A percentile compares a stretch with the other conserved stretches of the same genome.
phyloP scores from a whole-genome alignment of 2,329 filamentous ascomycete genomes.

The Pestalotiopsis sp. region DNA sequence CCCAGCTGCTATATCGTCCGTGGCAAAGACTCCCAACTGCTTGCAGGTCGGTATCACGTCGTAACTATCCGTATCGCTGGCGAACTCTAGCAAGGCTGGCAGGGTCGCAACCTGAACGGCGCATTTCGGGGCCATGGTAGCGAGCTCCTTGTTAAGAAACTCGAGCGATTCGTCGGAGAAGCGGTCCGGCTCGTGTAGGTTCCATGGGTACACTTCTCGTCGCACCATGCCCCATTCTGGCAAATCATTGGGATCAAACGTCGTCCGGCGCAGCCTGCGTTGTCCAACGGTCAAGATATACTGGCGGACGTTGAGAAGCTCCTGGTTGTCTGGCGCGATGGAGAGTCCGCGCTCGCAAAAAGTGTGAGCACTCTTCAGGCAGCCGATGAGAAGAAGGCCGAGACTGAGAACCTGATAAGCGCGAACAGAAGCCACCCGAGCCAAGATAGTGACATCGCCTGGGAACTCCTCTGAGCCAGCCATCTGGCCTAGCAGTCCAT shows the following conservation, averaged over 20 bases:
- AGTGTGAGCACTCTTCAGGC: conserved; percentile 64
- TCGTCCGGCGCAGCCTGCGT: conserved; percentile 45
- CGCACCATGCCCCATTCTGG: conserved; percentile 72
- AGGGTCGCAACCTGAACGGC: conserved; percentile 75
- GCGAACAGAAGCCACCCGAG: conserved; percentile 46
- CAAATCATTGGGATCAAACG: conserved; percentile 54
- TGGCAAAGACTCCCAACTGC: conserved; percentile 90
- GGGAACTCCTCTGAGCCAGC: background rate
- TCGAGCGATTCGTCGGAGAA: conserved; percentile 68
- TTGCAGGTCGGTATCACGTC: conserved; percentile 60
- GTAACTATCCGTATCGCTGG: conserved; percentile 48
- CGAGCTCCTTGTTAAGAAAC: conserved; percentile 70
- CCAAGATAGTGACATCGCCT: conserved; percentile 28
- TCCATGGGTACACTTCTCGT: conserved; percentile 71
- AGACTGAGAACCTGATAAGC: conserved; percentile 61
- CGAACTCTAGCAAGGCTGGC: conserved; percentile 65
- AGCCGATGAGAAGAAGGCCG: conserved; percentile 64
- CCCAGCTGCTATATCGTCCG: conserved; percentile 73
- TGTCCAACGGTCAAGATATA: conserved; percentile 55
- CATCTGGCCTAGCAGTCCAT: conserved; percentile 40
- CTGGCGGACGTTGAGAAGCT: conserved; percentile 53
- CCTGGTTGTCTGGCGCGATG: conserved; percentile 52
- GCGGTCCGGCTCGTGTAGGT: conserved; percentile 67
- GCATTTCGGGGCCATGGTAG: conserved; percentile 74
- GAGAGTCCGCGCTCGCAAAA: conserved; percentile 65